Conservation (phyloP, 805 yeast genomes). For the Wickerhamiella brachini region DNA sequence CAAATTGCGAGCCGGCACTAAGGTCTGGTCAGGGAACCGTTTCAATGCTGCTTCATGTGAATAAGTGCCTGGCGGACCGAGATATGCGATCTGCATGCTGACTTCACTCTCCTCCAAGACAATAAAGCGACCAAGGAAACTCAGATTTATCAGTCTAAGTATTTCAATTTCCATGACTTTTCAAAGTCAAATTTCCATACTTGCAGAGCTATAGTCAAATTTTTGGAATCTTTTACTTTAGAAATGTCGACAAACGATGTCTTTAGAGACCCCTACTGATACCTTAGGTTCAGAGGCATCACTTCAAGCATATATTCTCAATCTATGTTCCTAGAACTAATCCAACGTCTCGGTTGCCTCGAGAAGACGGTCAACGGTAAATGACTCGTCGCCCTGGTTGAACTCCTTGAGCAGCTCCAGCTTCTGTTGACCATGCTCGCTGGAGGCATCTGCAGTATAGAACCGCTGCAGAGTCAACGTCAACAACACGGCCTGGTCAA, state of each 20-base stretch:
- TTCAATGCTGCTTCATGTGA: conserved; percentile 58
- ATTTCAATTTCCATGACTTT: no score
- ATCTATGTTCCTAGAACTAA: conserved; percentile 6
- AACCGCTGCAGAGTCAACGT: conserved; percentile 35
- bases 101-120: not conserved
- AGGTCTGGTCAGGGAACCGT: conserved; percentile 7
- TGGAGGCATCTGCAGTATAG: conserved; percentile 31
- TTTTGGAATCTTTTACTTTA: no score
- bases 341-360: conserved; percentile 65
- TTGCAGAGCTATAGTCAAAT: no score
- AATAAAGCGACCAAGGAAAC: no score
- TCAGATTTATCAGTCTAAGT: no score
- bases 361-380: conserved; percentile 53
- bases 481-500: conserved; percentile 67
- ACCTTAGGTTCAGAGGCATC: no score
- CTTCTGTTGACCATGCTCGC: conserved; percentile 31
- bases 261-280: no score
- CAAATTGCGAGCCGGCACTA: conserved; percentile 18
- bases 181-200: no score
- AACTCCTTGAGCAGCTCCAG: conserved; percentile 48
- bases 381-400: conserved; percentile 53
- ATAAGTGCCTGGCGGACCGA: conserved; percentile 89
- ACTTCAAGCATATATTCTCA: no score
- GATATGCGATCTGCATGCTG: conserved; percentile 34
- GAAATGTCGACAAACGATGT: no score